Evolutionary conservation across 805 yeast genomes (phyloP), one percentile per base, ranked within the genome.

Genomic region (Lipomyces starkeyi): DNA sequence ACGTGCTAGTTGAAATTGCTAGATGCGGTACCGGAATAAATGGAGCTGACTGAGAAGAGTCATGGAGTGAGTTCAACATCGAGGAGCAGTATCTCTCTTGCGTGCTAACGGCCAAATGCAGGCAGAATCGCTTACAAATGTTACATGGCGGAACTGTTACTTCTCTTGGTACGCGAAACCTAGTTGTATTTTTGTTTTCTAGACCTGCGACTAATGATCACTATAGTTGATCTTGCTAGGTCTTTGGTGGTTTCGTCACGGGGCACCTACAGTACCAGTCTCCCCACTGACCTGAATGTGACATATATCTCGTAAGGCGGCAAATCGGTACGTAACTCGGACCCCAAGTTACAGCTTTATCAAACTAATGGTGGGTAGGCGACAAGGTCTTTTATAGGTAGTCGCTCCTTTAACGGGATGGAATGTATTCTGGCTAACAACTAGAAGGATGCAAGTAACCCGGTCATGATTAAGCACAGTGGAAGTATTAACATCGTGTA

Each of bases 101-200:
- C 49, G 22, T 22, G n/a, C 56, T 53, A n/a, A 37, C 37, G n/a
- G 53, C 22, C 9, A 17, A 32, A 17, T 13, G 27, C 20, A 14
- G 20, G n/a, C 22, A 77, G 79, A 81, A 81, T 70, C 78, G 84
- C 9, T 76, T 81, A 14, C 74, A 77, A 43, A 78, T 77, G n/a
- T 75, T 81, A 47, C 84, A 81, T 60, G 84, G 84, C 22, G 84
- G 83, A 0, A 78, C 81, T 3, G 71, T 82, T 34, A 80, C 83
- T 17, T 74, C 74, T 74, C 37, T 73, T 9, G 75, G 74, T 70
- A 47, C 25, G 20, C 34, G 49, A 22, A 22, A 49, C 7, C 11
- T 14, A 17, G 32, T 14, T 14, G 29, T 52, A 20, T 9, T 29
- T 7, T 20, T 2, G 35, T 17, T n/a, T n/a, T 14, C 40, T 8